Base-by-base conservation (phyloP, 2,329 filamentous ascomycete genomes). In the Aureobasidium musti region DNA sequence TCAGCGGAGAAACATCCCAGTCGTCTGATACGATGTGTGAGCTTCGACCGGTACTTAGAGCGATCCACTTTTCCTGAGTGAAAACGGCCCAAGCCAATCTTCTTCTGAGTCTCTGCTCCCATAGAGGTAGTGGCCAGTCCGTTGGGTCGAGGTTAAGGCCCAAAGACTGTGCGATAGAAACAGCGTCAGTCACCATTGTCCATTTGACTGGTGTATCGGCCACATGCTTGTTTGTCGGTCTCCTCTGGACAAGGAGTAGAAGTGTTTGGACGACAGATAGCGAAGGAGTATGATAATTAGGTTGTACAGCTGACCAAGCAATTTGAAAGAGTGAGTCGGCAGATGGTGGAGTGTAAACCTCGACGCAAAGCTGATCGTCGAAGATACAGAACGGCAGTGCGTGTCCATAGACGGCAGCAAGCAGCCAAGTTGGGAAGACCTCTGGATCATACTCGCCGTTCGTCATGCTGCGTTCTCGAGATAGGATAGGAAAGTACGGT, bases 21-120 rank as follows among this genome's bases (percentile, higher is more conserved):
- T 87, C 84, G 8, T 78, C 79, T 3, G 79, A 75, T 5, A 78
- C 78, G 28, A 87, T 83, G 61, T 86, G 82, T 28, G 82, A 83
- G 13, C 84, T 85, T 30, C 85, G 79, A 8, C 86, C 86, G 69
- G 86, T 83, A 33, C 85, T 82, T 43, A 86, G 78, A 2, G 83
- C 81, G 2, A 83, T 82, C 86, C 84, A 88, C 71, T 84, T 86
- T 69, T 89, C 87, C 72, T 89, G 87, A 80, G 88, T 86, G 69
- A 83, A 89, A 0, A 88, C 74, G 1, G 83, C 86, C 87, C 87
- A 90, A 0, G 84, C 86, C 0, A 89, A 76, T 17, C 87, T 78
- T 71, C 85, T 84, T 17, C 87, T 79, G 21, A 89, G 77, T 0
- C 86, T 84, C 64, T 85, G 82, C 71, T 89, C 87, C 86, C 86